Evolutionary conservation across 176 grass and related monocot species (phyloP).

Genomic region (Puya raimondii): DNA sequence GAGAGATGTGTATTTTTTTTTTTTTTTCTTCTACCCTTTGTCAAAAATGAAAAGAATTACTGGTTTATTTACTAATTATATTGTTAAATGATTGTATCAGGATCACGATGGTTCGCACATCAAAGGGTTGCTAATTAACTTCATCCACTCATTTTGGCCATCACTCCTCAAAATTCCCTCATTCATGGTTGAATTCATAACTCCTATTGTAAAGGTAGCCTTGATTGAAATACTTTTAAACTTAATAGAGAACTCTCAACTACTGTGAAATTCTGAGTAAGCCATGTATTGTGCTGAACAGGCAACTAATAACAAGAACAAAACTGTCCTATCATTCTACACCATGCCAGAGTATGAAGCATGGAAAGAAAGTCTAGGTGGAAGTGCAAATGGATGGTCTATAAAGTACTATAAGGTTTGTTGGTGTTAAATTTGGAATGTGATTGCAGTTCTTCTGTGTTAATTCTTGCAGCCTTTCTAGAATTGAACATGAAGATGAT

Average conservation of each 20-base stretch:
- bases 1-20: neutral
- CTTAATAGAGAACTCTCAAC: neutral
- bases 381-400: constrained; percentile 47
- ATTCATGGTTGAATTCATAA: constrained; percentile 85
- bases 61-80: neutral
- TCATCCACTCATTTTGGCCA: constrained; percentile 80
- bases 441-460: neutral
- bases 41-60: no score
- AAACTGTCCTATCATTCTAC: constrained; percentile 44
- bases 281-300: constrained; percentile 14
- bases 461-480: neutral
- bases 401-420: constrained; percentile 95
- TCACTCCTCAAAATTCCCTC: constrained; percentile 70
- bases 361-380: constrained; percentile 59
- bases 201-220: constrained; percentile 78
- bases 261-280: neutral
- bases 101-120: constrained; percentile 94
- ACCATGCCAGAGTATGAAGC: constrained; percentile 84
- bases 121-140: constrained; percentile 82
- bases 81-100: constrained; percentile 17
- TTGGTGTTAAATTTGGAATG: no score
- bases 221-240: neutral
- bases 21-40: neutral
- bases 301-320: constrained; percentile 43
- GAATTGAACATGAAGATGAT: neutral